Base-by-base conservation (phyloP, 345 rosid species). In the Turritis glabra region DNA sequence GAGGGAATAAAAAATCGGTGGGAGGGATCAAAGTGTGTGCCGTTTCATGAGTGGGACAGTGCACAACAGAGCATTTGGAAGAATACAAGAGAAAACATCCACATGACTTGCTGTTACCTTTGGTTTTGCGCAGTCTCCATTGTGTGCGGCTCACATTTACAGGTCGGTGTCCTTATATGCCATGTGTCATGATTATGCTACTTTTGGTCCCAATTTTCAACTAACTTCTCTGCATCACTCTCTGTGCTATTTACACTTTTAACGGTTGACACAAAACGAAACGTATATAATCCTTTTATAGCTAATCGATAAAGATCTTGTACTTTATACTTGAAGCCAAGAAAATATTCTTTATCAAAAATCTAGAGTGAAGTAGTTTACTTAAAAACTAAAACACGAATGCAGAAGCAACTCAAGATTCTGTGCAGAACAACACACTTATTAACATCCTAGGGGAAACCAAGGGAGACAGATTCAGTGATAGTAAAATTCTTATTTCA, bases 21-120 rank as follows among this genome's bases (percentile, higher is more conserved):
- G 66, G 74, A 33, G 15, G 22, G 41, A 13, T 60, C 68, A 71
- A 71, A 25, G 52, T 19, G 62, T 50, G 14, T 71, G 68, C 68
- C 30, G 68, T 60, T 71, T 17, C 51, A 18, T 37, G 68, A 60
- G 26, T 25, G 15, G 19, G 60, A 35, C 2, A 22, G 7, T 11
- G 67, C 27, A 71, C 68, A 12, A 3, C 68, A 3, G 25, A 25
- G 21, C 60, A 71, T 54, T 71, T 33, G 15, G 58, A 35, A n/a
- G 59, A 23, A 48, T 48, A 26, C 75, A 48, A 35, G 18, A 22
- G 38, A 33, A 23, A 53, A 68, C 25, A 18, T 32, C 11, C 50
- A 52, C 50, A 52, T 15, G 72, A 9, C 38, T 37, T 47, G 69
- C 56, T 18, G 52, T 62, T 41, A 23, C 52, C 5, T 62, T n/a